A percentile compares a stretch with the other conserved stretches of the same genome.
Evolutionary conservation across 2,329 filamentous ascomycete species (phyloP).

Genomic region (Zymoseptoria ardabiliae): DNA sequence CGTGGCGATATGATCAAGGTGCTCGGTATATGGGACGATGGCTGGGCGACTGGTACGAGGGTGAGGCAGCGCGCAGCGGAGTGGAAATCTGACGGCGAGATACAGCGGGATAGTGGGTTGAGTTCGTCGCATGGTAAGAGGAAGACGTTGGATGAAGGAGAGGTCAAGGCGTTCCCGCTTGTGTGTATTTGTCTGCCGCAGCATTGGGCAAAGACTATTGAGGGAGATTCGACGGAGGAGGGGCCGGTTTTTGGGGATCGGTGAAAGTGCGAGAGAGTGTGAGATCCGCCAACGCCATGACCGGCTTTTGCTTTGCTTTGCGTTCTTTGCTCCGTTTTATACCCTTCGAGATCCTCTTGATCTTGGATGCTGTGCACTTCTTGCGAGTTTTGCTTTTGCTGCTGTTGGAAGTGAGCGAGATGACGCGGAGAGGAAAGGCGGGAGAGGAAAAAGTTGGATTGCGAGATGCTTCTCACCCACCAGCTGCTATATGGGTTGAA

Average conservation of each 20-base stretch:
- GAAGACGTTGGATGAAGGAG: slow-evolving; percentile 44
- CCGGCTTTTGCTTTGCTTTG: neutral
- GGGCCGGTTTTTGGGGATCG: neutral
- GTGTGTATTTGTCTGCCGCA: slow-evolving; percentile 93
- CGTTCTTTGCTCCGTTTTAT: neutral
- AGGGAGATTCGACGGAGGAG: slow-evolving; percentile 57
- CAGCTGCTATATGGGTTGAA: neutral
- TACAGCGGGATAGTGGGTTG: slow-evolving; percentile 87
- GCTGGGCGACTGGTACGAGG: slow-evolving; percentile 91
- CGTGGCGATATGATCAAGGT: slow-evolving; percentile 97
- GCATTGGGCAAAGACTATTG: slow-evolving; percentile 95
- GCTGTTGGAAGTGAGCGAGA: neutral
- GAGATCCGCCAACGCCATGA: neutral
- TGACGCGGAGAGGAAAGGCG: neutral
- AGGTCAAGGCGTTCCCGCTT: slow-evolving; percentile 95
- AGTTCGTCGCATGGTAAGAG: slow-evolving; percentile 57
- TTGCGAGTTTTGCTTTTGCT: neutral
- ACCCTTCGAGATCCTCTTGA: neutral
- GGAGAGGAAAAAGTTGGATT: neutral
- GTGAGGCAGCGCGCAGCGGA: slow-evolving; percentile 78
- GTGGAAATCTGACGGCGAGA: slow-evolving; percentile 61
- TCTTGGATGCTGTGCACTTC: neutral
- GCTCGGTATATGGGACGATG: slow-evolving; percentile 97
- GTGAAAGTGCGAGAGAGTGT: neutral
- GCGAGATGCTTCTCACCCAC: neutral